phyloP scores from a whole-genome alignment of 495 filamentous ascomycete genomes.

The Penicillium parvum region DNA sequence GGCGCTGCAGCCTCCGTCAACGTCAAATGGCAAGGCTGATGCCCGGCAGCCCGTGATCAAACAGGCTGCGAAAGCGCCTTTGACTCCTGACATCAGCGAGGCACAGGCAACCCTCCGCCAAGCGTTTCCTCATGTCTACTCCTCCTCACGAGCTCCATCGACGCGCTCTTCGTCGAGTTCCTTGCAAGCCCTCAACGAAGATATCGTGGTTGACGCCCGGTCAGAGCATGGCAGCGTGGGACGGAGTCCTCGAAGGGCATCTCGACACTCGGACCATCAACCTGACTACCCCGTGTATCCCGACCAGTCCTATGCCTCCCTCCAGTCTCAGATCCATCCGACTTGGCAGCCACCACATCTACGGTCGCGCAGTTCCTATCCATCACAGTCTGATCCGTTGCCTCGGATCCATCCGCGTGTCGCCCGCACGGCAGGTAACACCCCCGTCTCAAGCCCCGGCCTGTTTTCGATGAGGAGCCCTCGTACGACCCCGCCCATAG shows the following conservation, averaged over 20 bases:
- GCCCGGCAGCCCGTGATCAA: constrained; percentile 21
- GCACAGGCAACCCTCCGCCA: constrained; percentile 37
- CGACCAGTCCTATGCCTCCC: constrained; percentile 49
- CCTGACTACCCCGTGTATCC: constrained; percentile 49
- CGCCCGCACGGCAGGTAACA: constrained; percentile 56
- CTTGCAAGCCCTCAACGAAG: constrained; percentile 44
- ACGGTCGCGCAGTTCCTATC: constrained; percentile 39
- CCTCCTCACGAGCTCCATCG: constrained; percentile 37
- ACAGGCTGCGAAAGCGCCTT: constrained; percentile 26
- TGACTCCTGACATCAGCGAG: constrained; percentile 25
- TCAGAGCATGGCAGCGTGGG: constrained; percentile 29
- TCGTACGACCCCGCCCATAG: constrained; percentile 37
- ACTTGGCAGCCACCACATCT: constrained; percentile 39
- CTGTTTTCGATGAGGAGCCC: constrained; percentile 55
- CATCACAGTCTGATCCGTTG: constrained; percentile 32
- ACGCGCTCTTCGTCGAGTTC: constrained; percentile 45
- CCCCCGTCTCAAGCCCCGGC: constrained; percentile 63
- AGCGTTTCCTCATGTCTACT: constrained; percentile 35
- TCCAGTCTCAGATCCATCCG: constrained; percentile 48
- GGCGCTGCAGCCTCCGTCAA: constrained; percentile 16
- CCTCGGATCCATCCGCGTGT: constrained; percentile 30
- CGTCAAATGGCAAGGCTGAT: constrained; percentile 25
- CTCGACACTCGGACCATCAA: constrained; percentile 27
- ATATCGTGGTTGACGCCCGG: constrained; percentile 39
- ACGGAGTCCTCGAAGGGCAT: constrained; percentile 26